Conservation (phyloP, 179 eudicot species). For the Beta macrorhiza region DNA sequence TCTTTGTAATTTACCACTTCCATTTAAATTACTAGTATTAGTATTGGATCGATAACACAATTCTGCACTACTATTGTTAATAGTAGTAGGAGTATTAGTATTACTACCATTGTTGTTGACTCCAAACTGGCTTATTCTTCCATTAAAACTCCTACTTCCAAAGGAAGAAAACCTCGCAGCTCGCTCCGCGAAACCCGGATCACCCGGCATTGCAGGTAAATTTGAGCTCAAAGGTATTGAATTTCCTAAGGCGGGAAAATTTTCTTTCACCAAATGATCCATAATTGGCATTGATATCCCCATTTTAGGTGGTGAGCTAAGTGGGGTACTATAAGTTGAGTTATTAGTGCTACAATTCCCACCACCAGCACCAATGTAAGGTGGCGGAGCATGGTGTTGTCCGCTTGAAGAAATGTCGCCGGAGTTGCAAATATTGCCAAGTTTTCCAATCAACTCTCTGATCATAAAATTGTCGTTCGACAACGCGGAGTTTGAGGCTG, state of each 20-base stretch:
- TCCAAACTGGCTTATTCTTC: constrained; percentile 43
- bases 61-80: constrained; percentile 22
- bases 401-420: constrained; percentile 29
- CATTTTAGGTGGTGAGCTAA: constrained; percentile 51
- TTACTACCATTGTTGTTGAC: constrained; percentile 10
- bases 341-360: constrained; percentile 28
- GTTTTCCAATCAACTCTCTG: constrained; percentile 58
- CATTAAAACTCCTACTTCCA: constrained; percentile 76
- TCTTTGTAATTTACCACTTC: constrained; percentile 46
- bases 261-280: constrained; percentile 41
- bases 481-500: constrained; percentile 34
- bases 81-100: background rate
- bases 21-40: constrained; percentile 18
- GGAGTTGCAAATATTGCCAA: constrained; percentile 43
- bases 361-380: constrained; percentile 16
- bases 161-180: constrained; percentile 79
- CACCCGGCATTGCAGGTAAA: constrained; percentile 58
- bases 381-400: constrained; percentile 7
- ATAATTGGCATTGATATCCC: constrained; percentile 40
- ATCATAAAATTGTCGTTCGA: constrained; percentile 42
- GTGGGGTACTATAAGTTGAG: constrained; percentile 44
- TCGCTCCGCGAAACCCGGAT: constrained; percentile 77
- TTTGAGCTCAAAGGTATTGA: constrained; percentile 33
- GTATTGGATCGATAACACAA: constrained; percentile 29
- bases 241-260: constrained; percentile 37